Conservation (phyloP, 1,284 basidiomycete species). For the Sanghuangporus weigelae region DNA sequence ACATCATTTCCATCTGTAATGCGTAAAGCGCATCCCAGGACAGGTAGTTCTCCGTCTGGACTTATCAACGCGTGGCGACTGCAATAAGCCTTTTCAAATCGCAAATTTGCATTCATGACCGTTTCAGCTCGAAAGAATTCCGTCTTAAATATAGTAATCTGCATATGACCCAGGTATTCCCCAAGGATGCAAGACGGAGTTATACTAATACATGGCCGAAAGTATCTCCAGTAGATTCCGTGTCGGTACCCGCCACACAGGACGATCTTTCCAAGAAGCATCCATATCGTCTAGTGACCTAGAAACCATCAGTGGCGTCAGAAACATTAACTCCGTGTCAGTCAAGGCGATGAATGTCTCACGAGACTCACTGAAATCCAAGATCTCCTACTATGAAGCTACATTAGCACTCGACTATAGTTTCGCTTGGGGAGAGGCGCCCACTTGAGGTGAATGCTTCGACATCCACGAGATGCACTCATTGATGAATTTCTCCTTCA, state of each 20-base stretch:
- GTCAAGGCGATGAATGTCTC: neutral
- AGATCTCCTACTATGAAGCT: neutral
- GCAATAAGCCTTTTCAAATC: neutral
- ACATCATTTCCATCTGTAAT: neutral
- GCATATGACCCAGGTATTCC: too few relatives aligned
- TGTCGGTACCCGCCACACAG: neutral
- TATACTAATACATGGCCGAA: too few relatives aligned
- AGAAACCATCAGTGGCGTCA: too few relatives aligned
- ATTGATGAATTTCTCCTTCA: conserved; percentile 32
- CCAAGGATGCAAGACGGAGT: too few relatives aligned
- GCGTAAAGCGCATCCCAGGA: neutral
- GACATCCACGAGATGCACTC: conserved; percentile 54
- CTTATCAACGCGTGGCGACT: neutral
- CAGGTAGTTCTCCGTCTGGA: neutral
- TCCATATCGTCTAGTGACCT: too few relatives aligned
- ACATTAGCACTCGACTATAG: neutral
- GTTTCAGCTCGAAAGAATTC: neutral
- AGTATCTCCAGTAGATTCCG: too few relatives aligned
- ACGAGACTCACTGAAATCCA: neutral
- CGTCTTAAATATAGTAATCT: neutral
- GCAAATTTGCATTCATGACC: neutral
- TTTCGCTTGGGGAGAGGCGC: neutral
- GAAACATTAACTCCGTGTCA: neutral
- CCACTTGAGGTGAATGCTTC: conserved; percentile 19
- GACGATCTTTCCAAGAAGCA: neutral